Evolutionary conservation across 1,284 basidiomycete genomes (phyloP), one percentile per base, ranked within the genome.

Genomic region (Cutaneotrichosporon curvatum): DNA sequence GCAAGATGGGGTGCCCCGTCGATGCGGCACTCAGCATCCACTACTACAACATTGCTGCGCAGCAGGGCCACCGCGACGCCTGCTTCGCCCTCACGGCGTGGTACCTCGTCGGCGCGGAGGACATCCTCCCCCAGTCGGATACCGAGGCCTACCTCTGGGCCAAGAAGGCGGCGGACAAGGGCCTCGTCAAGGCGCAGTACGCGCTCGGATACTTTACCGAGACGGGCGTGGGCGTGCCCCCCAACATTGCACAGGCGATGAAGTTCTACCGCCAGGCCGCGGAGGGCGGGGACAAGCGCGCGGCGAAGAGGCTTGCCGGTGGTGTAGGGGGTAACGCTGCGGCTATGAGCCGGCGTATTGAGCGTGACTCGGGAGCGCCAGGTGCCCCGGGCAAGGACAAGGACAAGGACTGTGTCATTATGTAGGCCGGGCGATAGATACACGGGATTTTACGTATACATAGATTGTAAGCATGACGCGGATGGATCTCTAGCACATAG

Each of bases 11-110:
- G 14, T 98, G 94, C 63, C 94, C 94, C n/a, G 87, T 92, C 66
- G 94, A 98, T 68, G 82, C 91, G 1, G 94, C 95, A 16, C 76
- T 98, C 48, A 92, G 87, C 40, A 98, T 98, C 62, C 94, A 98
- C 74, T 98, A 97, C 74, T 98, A 98, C 90, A 92, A 96, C 65
- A 95, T 96, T 58, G 91, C 92, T 20, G 95, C 94, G 2, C 94
- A 97, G 69, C 92, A 97, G 74, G 84, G 84, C 60, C 95, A 98
- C 67, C 84, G 86, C 16, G 94, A 98, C 64, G 91, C 94, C 0
- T 97, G 92, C 71, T 98, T 98, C 67, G 94, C 94, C 3, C 78
- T 98, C 30, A 97, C 94, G 10, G 92, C 94, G 9, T 98, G 94
- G 94, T 98, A 98, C 67, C 83, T 98, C 55, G 94, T 98, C 51